These are phyloP conservation scores for Orbilia oligospora DNA, from an alignment of 2,329 filamentous ascomycete genomes.

Conservation along the genomic window DNA sequence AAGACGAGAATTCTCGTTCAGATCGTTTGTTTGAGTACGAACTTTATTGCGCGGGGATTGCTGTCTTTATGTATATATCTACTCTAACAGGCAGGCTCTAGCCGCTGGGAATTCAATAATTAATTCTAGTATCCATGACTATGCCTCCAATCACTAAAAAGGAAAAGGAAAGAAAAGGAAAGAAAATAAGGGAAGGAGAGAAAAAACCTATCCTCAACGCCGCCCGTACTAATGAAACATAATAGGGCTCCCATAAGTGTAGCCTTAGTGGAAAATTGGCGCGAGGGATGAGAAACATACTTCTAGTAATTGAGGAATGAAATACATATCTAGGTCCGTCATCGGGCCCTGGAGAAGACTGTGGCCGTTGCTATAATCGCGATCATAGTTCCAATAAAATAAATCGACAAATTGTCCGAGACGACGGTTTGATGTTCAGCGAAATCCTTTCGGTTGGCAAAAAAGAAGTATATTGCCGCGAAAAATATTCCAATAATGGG, in stretches of 20 bases:
- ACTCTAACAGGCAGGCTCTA: no score
- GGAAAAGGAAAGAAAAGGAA: no score
- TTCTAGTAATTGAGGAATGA: neutral
- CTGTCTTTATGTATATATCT: constrained; percentile 36
- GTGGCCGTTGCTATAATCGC: constrained; percentile 33
- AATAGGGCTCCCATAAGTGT: neutral
- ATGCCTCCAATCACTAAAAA: neutral
- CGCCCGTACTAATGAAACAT: neutral
- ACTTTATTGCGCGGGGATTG: neutral
- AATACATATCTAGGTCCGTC: constrained; percentile 1
- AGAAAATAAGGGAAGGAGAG: no score
- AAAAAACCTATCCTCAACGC: neutral
- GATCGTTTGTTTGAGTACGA: constrained; percentile 13
- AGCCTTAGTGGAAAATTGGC: no score
- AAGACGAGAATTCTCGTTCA: constrained; percentile 9
- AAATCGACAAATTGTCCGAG: constrained; percentile 18
- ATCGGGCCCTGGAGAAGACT: constrained; percentile 13
- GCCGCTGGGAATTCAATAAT: constrained; percentile 8
- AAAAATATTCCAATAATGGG: constrained; percentile 28
- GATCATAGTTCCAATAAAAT: constrained; percentile 40
- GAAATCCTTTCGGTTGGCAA: constrained; percentile 11
- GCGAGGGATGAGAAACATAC: constrained; percentile 5
- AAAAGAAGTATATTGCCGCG: constrained; percentile 33
- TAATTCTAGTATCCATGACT: constrained; percentile 9
- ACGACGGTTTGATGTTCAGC: neutral